These are phyloP conservation scores for Arthroderma sp. DNA, from an alignment of 2,329 filamentous ascomycete genomes.

Conservation along the genomic window DNA sequence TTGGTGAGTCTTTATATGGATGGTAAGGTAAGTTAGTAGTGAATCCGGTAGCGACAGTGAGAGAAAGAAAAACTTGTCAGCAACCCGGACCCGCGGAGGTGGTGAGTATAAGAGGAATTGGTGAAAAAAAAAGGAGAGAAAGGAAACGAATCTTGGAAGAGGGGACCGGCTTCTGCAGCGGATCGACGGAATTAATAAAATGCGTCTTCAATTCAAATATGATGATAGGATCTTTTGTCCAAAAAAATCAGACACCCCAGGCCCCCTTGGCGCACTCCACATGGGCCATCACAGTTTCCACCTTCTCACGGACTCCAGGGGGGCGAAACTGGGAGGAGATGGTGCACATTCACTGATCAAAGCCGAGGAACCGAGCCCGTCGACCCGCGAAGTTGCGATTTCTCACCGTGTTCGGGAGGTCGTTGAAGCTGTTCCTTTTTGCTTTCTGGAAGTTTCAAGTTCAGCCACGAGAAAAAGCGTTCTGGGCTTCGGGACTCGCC, in stretches of 20 bases:
- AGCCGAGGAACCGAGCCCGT: no score
- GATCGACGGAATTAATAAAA: not conserved
- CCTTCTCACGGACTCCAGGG: not conserved
- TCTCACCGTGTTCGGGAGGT: no score
- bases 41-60: not conserved
- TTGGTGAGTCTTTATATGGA: not conserved
- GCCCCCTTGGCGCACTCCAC: constrained; percentile 2
- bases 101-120: not conserved
- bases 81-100: not conserved
- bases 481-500: not conserved
- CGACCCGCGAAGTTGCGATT: no score
- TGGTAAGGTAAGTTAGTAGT: not conserved
- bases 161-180: not conserved
- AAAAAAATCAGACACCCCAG: not conserved
- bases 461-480: not conserved
- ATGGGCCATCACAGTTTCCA: not conserved
- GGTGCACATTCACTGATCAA: no score
- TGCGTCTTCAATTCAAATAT: not conserved
- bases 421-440: no score
- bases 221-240: not conserved
- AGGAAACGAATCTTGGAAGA: not conserved
- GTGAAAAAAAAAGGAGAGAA: not conserved
- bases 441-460: no score
- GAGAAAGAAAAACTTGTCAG: not conserved
- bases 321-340: not conserved